A percentile compares a stretch with the other conserved stretches of the same genome.
Evolutionary conservation across 768 basidiomycete species (phyloP).

Genomic region (Lentinula guzmanii): DNA sequence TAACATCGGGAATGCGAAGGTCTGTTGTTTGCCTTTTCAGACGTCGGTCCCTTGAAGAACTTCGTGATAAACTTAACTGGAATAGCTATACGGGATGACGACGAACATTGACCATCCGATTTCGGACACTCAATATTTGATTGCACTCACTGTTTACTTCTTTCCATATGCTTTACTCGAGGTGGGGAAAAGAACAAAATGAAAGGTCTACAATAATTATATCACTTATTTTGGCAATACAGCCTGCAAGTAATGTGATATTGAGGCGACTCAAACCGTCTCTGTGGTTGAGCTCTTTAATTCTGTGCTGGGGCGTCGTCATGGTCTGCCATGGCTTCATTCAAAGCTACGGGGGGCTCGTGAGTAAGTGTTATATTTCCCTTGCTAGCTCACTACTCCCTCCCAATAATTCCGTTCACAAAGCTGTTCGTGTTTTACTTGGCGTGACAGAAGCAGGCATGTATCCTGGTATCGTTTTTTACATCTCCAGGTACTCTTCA

Average conservation of each 20-base stretch:
- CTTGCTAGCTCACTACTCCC: neutral
- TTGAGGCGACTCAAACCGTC: slow-evolving; percentile 58
- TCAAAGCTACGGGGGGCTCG: slow-evolving; percentile 52
- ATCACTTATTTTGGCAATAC: neutral
- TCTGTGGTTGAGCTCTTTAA: slow-evolving; percentile 54
- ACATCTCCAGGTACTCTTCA: slow-evolving; percentile 45
- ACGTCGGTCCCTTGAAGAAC: neutral
- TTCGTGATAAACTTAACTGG: neutral
- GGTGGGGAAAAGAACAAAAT: slow-evolving; percentile 26
- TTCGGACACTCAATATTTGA: slow-evolving; percentile 58
- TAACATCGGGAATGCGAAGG: slow-evolving; percentile 75
- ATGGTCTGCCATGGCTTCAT: slow-evolving; percentile 57
- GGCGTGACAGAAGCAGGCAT: slow-evolving; percentile 57
- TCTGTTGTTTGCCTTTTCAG: slow-evolving; percentile 18
- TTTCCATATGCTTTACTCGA: slow-evolving; percentile 69
- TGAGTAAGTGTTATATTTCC: slow-evolving; percentile 35
- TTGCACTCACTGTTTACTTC: slow-evolving; percentile 71
- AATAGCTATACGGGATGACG: slow-evolving; percentile 54
- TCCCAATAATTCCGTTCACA: neutral
- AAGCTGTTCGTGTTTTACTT: slow-evolving; percentile 58
- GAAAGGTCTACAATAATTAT: neutral
- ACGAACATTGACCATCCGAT: slow-evolving; percentile 41
- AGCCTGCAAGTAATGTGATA: slow-evolving; percentile 62
- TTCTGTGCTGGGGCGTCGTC: slow-evolving; percentile 41
- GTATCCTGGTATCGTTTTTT: slow-evolving; percentile 57